Base-by-base conservation (phyloP, 2,329 filamentous ascomycete species). In the Alternaria panax region DNA sequence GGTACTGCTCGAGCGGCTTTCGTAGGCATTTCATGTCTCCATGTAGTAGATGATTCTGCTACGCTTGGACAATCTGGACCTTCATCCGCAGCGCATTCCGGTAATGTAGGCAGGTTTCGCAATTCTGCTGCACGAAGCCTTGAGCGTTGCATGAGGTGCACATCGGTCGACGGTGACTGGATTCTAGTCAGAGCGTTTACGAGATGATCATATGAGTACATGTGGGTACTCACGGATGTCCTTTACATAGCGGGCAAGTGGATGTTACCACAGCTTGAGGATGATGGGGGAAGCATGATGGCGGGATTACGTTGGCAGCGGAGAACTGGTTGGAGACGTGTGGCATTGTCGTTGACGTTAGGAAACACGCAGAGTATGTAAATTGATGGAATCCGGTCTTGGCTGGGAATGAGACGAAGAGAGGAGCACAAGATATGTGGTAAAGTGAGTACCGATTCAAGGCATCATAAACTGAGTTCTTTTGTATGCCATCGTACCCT, bases 181-280 rank as follows among this genome's bases (percentile, higher is more conserved):
- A 6, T 4, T 12, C 6, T 0, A 24, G 28, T 48, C 45, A 48
- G 45, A 3, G 11, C 14, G 12, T 28, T 24, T n/a, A 6, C 20
- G 34, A 14, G 18, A 48, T 16, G 18, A 9, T 34, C 7, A 16
- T 20, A 24, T 20, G 3, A 34, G 3, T 7, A 22, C 14, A 5
- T 48, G 28, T 24, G n/a, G 11, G 16, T 22, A 22, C 45, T 48
- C 34, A 32, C 28, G 30, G 45, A 12, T 32, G 28, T 24, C 45
- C 45, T 48, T 48, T 48, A 18, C 45, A 48, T 24, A 48, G 30
- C 7, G 45, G 45, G 25, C 45, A 48, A 28, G 28, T 48, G 20
- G 45, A 48, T 1, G 45, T 48, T 5, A 48, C 18, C 28, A 48
- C 45, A 6, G 45, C 45, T 48, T 48, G 45, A n/a, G 45, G 45